Conservation (phyloP, 228 moss, liverwort and hornwort genomes). For the Sphagnum magellanicum region DNA sequence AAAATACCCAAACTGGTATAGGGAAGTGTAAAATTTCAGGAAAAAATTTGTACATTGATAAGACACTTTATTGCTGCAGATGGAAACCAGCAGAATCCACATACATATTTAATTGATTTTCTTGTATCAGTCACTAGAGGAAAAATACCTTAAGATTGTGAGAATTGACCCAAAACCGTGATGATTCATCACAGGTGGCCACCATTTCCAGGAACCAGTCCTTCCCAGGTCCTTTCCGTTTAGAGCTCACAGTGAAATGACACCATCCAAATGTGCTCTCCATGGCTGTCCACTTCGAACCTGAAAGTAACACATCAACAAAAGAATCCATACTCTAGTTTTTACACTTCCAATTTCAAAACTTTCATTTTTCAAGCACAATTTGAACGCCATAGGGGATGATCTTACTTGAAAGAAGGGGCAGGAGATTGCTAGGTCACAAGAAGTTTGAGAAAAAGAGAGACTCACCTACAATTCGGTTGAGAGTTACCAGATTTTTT, state of each 20-base stretch:
- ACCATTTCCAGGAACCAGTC: constrained; percentile 93
- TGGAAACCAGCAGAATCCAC: too few relatives aligned
- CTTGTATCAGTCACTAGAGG: too few relatives aligned
- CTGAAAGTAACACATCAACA: constrained; percentile 22
- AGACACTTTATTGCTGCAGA: too few relatives aligned
- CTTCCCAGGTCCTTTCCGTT: constrained; percentile 65
- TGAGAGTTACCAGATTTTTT: constrained; percentile 65
- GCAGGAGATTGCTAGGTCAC: neutral
- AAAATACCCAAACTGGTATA: too few relatives aligned
- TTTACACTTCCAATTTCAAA: neutral
- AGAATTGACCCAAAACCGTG: constrained; percentile 75
- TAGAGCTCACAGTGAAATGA: constrained; percentile 79
- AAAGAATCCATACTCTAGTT: neutral
- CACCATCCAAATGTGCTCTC: constrained; percentile 92
- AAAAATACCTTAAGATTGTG: constrained; percentile 70
- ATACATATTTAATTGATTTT: too few relatives aligned
- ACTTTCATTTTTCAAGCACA: neutral
- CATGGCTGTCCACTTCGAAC: constrained; percentile 98
- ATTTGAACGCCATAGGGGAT: neutral
- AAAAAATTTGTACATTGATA: too few relatives aligned
- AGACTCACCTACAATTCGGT: constrained; percentile 63
- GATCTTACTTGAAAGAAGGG: neutral
- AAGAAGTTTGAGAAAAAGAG: neutral
- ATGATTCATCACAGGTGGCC: constrained; percentile 77
- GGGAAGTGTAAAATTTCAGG: too few relatives aligned